Evolutionary conservation across 2,329 filamentous ascomycete genomes (phyloP).

Genomic region (Xenoacremonium recifei): DNA sequence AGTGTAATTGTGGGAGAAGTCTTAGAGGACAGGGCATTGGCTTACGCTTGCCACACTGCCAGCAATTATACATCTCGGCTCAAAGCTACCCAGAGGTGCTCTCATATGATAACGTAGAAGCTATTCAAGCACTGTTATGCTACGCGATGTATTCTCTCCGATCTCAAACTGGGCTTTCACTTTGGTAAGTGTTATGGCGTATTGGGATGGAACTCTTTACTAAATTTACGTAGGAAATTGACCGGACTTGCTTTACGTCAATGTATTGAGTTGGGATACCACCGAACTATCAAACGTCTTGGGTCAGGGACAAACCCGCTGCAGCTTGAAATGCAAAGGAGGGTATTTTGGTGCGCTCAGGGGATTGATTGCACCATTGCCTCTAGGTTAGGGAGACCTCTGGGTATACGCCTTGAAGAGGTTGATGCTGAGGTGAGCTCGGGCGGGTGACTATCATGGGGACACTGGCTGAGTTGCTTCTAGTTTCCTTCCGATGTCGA

Average conservation of each 20-base stretch:
- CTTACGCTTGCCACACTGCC: too few relatives aligned
- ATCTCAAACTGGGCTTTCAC: not conserved
- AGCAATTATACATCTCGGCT: conserved; percentile 9
- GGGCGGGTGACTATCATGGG: not conserved
- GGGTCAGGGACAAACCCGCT: not conserved
- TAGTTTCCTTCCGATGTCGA: conserved; percentile 10
- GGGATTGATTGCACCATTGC: conserved; percentile 7
- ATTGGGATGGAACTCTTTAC: not conserved
- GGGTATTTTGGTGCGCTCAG: conserved; percentile 10
- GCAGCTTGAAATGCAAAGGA: conserved; percentile 2
- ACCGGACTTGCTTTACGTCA: conserved; percentile 8
- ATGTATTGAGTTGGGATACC: conserved; percentile 11
- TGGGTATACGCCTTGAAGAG: conserved; percentile 6
- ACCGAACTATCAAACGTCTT: conserved; percentile 3
- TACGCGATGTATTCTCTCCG: conserved; percentile 25
- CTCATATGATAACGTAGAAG: conserved; percentile 20
- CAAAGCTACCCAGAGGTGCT: conserved; percentile 5
- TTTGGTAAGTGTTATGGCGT: not conserved
- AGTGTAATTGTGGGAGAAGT: too few relatives aligned
- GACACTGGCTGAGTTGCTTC: not conserved
- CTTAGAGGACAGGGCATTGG: too few relatives aligned
- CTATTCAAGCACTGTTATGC: conserved; percentile 28
- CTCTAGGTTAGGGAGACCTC: conserved; percentile 3
- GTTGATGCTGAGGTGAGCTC: conserved; percentile 8
- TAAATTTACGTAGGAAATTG: conserved; percentile 6